These are phyloP conservation scores for Spirogloea muscicola DNA, from an alignment of 139 green algal species.

Conservation along the genomic window DNA sequence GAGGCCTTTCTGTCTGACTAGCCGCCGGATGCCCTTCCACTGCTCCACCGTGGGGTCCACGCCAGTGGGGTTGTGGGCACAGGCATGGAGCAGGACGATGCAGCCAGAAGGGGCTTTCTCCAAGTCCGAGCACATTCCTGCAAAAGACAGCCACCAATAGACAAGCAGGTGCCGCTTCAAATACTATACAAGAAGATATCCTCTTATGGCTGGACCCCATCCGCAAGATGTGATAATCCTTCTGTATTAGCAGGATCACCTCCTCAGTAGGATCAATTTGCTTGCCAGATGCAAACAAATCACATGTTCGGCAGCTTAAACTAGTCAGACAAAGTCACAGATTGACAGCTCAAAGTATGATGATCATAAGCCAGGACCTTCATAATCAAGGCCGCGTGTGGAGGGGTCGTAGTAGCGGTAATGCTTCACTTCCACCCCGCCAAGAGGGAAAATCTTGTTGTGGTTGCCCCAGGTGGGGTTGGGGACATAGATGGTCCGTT, in stretches of 20 bases:
- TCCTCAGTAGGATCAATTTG: no score
- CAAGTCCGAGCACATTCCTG: constrained; percentile 41
- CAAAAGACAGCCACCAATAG: no score
- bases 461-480: constrained; percentile 63
- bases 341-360: no score
- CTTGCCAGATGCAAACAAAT: no score
- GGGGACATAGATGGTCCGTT: constrained; percentile 30
- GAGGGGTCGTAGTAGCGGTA: constrained; percentile 82
- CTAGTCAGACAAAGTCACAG: no score
- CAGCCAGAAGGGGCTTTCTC: constrained; percentile 59
- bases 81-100: constrained; percentile 84
- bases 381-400: constrained; percentile 78
- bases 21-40: constrained; percentile 64
- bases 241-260: no score
- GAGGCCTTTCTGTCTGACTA: constrained; percentile 68
- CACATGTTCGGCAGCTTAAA: no score
- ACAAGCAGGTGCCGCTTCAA: no score
- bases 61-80: constrained; percentile 89
- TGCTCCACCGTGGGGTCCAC: constrained; percentile 85
- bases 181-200: no score
- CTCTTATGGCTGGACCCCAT: no score
- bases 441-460: constrained; percentile 70
- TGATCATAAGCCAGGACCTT: no score
- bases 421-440: constrained; percentile 39
- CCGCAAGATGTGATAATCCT: no score